Percentiles rank a stretch among this genome's conserved stretches.
Evolutionary conservation across 2,329 filamentous ascomycete species (phyloP).

Genomic region (Aspergillus eucalypticola): DNA sequence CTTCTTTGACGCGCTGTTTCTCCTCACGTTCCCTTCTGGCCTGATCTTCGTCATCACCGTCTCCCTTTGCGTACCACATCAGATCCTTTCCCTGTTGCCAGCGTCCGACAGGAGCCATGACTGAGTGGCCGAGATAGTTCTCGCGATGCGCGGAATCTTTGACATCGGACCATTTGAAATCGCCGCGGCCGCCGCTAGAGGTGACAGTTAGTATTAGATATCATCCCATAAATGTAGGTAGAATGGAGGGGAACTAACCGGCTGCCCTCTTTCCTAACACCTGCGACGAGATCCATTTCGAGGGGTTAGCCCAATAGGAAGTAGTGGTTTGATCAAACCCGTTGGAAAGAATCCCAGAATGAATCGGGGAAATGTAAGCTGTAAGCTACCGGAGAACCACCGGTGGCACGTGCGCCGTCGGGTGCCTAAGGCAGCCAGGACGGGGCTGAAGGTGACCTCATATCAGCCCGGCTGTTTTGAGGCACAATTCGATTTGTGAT

Average conservation of each 20-base stretch:
- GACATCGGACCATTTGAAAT: conserved; percentile 97
- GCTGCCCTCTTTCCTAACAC: conserved; percentile 83
- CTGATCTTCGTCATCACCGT: conserved; percentile 52
- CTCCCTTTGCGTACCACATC: conserved; percentile 63
- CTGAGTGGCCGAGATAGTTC: conserved; percentile 83
- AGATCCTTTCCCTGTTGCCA: conserved; percentile 81
- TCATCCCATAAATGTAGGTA: neutral
- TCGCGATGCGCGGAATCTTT: conserved; percentile 84
- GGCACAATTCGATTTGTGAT: neutral
- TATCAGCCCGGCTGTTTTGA: neutral
- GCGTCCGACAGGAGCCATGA: conserved; percentile 88
- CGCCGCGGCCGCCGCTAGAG: conserved; percentile 73
- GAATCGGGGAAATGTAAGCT: neutral
- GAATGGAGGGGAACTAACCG: conserved; percentile 52
- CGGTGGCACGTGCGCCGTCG: conserved; percentile 23
- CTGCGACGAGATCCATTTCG: conserved; percentile 87
- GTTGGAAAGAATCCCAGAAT: neutral
- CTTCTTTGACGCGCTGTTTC: conserved; percentile 79
- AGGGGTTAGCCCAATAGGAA: conserved; percentile 10
- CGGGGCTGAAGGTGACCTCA: conserved; percentile 20
- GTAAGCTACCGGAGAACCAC: neutral
- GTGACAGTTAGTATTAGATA: conserved; percentile 13
- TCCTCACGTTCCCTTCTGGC: conserved; percentile 67
- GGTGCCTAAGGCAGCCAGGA: conserved; percentile 19
- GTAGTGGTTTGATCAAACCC: neutral